Base-by-base conservation (phyloP, 495 filamentous ascomycete species). In the Xylaria longipes region DNA sequence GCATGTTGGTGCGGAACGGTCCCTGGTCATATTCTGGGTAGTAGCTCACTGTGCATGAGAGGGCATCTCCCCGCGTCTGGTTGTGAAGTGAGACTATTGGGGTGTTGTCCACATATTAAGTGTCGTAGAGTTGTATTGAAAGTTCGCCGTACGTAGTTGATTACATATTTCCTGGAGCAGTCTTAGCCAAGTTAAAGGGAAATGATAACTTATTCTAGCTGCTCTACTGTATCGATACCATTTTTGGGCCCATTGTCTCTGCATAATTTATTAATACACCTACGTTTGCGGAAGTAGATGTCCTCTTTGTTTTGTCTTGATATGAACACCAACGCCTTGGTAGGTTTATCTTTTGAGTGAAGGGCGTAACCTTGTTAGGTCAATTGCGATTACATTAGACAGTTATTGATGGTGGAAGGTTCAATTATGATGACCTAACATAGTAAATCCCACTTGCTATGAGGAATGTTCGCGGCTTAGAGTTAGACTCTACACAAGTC, bases 271-370 rank as follows among this genome's bases (percentile, higher is more conserved):
- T 6, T 29, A 29, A 15, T 5, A 54, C 29, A 52, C 20, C 5
- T 29, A 56, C 52, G 52, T 37, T 60, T 60, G 33, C 56, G 56
- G 56, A 60, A 60, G 31, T 60, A 8, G 56, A 9, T 15, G 56
- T 15, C 7, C 0, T 37, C 56, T 60, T 60, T 60, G 56, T 60
- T 22, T 8, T 37, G 31, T 17, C 31, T n/a, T 1, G 12, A 1
- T 5, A 22, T 9, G 1, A 35, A 60, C 56, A 37, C 29, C 27
- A 17, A 37, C 25, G 9, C 17, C 20, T 37, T 22, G 31, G 1
- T 17, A 35, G 56, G 22, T 31, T n/a, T 1, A 14, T 14, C 7
- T n/a, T 22, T 8, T 57, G n/a, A 57, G n/a, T 3, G 35, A 12
- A 20, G n/a, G 46, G 35, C 3, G 35, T 37, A 37, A 7, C 35